phyloP scores from a whole-genome alignment of 371 early-diverging fungal genomes.

The Funneliformis caledonium region DNA sequence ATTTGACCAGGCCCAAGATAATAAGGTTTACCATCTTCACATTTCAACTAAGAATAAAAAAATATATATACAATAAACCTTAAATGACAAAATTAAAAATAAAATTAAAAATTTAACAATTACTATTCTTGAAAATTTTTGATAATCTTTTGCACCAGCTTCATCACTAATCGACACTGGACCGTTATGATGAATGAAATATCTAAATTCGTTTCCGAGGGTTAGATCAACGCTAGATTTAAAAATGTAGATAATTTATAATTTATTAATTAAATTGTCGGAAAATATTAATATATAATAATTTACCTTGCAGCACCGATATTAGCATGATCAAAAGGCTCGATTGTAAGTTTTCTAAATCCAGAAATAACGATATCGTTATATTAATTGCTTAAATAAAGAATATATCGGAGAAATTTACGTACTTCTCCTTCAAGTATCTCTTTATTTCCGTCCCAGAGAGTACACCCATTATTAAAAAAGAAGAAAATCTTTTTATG shows the following conservation, averaged over 20 bases:
- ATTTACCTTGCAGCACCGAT: constrained; percentile 37
- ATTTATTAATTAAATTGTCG: too few relatives aligned
- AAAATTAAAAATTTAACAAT: not conserved
- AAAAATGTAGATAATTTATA: not conserved
- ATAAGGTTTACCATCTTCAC: constrained; percentile 31
- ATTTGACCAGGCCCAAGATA: constrained; percentile 37
- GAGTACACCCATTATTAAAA: constrained; percentile 29
- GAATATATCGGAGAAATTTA: not conserved
- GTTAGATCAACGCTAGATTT: constrained; percentile 31
- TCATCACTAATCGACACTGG: constrained; percentile 38
- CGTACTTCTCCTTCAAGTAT: constrained; percentile 29
- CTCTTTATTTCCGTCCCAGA: constrained; percentile 30
- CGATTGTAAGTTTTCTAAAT: constrained; percentile 34
- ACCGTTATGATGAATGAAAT: constrained; percentile 38
- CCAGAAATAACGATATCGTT: not conserved
- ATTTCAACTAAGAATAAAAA: constrained; percentile 3
- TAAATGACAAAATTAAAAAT: not conserved
- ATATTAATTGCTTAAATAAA: not conserved
- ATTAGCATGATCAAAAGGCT: constrained; percentile 18
- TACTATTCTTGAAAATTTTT: constrained; percentile 35
- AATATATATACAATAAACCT: not conserved
- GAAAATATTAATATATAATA: too few relatives aligned
- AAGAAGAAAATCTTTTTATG: too few relatives aligned
- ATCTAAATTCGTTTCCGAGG: constrained; percentile 36
- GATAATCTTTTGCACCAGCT: constrained; percentile 38